Evolutionary conservation across 1,284 basidiomycete species (phyloP).

Genomic region (Moesziomyces sp.): DNA sequence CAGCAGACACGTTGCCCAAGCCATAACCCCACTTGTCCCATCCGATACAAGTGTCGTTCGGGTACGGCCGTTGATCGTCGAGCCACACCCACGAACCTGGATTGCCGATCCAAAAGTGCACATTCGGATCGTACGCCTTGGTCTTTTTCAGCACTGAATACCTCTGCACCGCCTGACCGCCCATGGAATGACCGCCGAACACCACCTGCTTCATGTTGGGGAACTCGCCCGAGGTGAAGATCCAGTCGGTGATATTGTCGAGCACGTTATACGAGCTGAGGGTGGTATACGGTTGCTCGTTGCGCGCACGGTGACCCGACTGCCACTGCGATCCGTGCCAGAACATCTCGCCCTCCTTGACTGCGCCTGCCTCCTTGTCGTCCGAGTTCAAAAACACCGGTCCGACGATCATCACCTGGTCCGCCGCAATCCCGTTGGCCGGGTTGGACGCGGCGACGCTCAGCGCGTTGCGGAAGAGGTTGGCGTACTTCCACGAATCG

Average conservation of each 20-base stretch:
- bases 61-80: conserved; percentile 39
- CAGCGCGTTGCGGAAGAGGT: conserved; percentile 52
- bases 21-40: conserved; percentile 59
- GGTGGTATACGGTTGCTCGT: conserved; percentile 29
- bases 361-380: conserved; percentile 49
- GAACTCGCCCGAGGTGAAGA: conserved; percentile 53
- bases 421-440: conserved; percentile 22
- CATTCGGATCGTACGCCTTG: conserved; percentile 56
- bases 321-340: conserved; percentile 62
- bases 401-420: conserved; percentile 51
- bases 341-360: conserved; percentile 37
- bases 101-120: conserved; percentile 63
- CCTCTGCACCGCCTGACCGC: conserved; percentile 55
- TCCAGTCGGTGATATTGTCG: conserved; percentile 55
- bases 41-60: conserved; percentile 23
- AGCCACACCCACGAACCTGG: conserved; percentile 63
- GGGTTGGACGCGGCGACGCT: conserved; percentile 40
- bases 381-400: conserved; percentile 55
- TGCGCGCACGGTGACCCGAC: conserved; percentile 48
- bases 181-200: conserved; percentile 64
- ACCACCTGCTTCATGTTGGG: conserved; percentile 62
- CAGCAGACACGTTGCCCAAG: conserved; percentile 35
- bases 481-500: conserved; percentile 64
- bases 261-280: conserved; percentile 54
- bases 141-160: conserved; percentile 59